These are phyloP conservation scores for Spizellomyces sp. DNA, from an alignment of 192 early-diverging fungal species.

Conservation along the genomic window DNA sequence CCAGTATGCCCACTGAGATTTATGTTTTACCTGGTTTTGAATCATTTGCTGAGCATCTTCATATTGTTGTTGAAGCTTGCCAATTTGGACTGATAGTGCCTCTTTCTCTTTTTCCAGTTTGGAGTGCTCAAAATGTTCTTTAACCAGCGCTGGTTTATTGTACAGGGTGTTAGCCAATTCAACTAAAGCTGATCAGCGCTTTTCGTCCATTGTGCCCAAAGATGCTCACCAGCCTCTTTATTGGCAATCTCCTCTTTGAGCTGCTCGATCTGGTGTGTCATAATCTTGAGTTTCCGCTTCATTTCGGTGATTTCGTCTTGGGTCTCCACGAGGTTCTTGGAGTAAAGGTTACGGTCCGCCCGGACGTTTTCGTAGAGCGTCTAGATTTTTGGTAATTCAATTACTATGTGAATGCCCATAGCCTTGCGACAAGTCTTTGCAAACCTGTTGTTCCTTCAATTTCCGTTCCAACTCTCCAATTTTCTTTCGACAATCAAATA, in stretches of 20 bases:
- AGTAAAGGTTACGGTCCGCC: constrained; percentile 61
- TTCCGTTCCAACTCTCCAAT: constrained; percentile 60
- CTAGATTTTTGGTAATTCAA: constrained; percentile 6
- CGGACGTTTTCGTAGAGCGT: constrained; percentile 61
- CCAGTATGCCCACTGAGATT: no score
- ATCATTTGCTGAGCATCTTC: constrained; percentile 52
- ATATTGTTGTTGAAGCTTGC: constrained; percentile 56
- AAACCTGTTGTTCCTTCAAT: constrained; percentile 61
- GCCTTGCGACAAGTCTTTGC: not conserved
- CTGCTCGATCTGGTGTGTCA: constrained; percentile 66
- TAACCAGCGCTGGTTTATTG: constrained; percentile 50
- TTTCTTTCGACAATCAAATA: constrained; percentile 63
- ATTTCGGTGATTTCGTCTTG: constrained; percentile 67
- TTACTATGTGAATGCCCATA: no score
- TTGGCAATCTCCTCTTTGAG: constrained; percentile 63
- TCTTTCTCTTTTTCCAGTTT: constrained; percentile 69
- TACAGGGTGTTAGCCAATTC: no score
- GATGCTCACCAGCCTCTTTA: constrained; percentile 52
- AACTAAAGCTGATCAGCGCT: constrained; percentile 5
- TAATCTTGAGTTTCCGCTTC: constrained; percentile 65
- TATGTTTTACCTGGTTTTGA: constrained; percentile 48
- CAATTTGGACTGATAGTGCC: constrained; percentile 50
- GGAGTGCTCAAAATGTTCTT: constrained; percentile 60
- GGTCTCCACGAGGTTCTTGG: constrained; percentile 60
- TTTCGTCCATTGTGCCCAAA: not conserved